Evolutionary conservation across 768 basidiomycete genomes (phyloP).

Genomic region (Agrocybe pediades): DNA sequence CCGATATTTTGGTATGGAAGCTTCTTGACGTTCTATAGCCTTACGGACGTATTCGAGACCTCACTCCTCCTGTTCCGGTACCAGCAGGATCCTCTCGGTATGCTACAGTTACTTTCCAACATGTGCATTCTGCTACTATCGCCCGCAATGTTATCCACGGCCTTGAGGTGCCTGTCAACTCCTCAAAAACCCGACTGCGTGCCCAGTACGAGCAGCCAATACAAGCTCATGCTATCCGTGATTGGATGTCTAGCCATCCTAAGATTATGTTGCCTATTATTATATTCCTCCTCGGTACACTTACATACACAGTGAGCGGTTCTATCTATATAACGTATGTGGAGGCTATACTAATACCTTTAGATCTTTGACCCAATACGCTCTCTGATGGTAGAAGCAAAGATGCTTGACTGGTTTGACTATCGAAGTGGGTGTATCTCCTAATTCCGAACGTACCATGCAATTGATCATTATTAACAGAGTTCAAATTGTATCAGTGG

Average conservation of each 20-base stretch:
- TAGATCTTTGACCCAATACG: constrained; percentile 95
- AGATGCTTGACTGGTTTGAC: constrained; percentile 85
- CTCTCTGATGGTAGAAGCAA: constrained; percentile 77
- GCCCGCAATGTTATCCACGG: constrained; percentile 86
- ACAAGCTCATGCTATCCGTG: constrained; percentile 65
- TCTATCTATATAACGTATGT: neutral
- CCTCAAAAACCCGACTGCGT: constrained; percentile 48
- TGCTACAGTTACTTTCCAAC: constrained; percentile 62
- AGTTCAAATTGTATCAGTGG: constrained; percentile 79
- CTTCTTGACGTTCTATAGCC: constrained; percentile 47
- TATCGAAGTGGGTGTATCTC: constrained; percentile 53
- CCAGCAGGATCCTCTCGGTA: constrained; percentile 70
- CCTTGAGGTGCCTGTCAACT: constrained; percentile 34
- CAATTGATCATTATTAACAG: constrained; percentile 31
- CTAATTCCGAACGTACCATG: neutral
- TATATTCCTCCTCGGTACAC: constrained; percentile 84
- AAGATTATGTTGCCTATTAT: constrained; percentile 78
- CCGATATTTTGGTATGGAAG: neutral
- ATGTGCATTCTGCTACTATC: constrained; percentile 69
- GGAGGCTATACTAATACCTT: neutral
- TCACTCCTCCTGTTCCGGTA: constrained; percentile 59
- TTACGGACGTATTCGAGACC: constrained; percentile 77
- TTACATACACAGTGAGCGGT: constrained; percentile 84
- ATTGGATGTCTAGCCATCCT: constrained; percentile 88
- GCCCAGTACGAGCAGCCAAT: constrained; percentile 64